Evolutionary conservation across 2,329 filamentous ascomycete species (phyloP), one percentile per base, ranked within the genome.

Genomic region (Botrytis porri): DNA sequence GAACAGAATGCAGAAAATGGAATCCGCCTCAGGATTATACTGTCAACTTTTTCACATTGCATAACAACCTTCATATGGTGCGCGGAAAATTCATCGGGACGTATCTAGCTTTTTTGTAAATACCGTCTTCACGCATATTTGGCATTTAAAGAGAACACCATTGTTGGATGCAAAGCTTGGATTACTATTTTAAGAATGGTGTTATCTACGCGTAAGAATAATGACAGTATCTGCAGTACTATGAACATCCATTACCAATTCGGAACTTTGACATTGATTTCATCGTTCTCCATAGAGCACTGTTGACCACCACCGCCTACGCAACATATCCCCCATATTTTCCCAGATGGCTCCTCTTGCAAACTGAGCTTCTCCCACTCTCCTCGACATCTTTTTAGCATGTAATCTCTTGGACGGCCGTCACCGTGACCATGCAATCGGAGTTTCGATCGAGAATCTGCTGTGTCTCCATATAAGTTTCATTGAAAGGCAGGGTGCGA

Each of bases 361-460:
- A 98, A 85, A 81, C 93, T 94, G 96, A 77, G 96, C 96, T 79
- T 94, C 86, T 99, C 95, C 81, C 98, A 99, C 82, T 99, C 96
- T 82, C 98, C 94, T 83, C 98, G 96, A 83, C 96, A 99, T 79
- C 96, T 90, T 87, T 98, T 99, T 81, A n/a, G n/a, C n/a, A n/a
- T 99, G 92, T 45, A 99, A 88, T 82, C 99, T 99, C 85, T 45
- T 8, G 1, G 20, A 45, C n/a, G 43, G 18, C 43, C 43, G 18
- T 96, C 95, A 78, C 96, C 96, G 73, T 97, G 89, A 29, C 5
- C 51, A 29, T 54, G 6, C 3, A 29, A 29, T 54, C 6, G n/a
- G 29, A 51, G 10, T 51, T n/a, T n/a, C 4, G 48, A 51, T 14
- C 10, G 1, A 3, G 1, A 14, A 2, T 51, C 22, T 5, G 22